phyloP scores from a whole-genome alignment of 768 basidiomycete species.

The Phylloporus rhodoxanthus region DNA sequence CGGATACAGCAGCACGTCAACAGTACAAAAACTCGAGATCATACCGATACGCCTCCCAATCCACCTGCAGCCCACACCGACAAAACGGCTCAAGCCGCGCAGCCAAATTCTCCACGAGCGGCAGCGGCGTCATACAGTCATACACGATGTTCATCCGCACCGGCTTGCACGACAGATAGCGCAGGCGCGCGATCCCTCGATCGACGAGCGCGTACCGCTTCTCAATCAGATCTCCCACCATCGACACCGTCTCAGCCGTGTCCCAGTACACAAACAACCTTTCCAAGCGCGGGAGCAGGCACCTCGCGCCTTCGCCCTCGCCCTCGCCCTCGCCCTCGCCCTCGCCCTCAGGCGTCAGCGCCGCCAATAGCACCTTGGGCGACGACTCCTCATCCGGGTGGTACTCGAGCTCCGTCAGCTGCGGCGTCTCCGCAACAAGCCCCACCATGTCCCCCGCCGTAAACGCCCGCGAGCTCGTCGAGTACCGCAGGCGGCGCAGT shows the following conservation, averaged over 20 bases:
- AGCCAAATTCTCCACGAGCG: constrained; percentile 16
- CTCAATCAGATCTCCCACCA: constrained; percentile 25
- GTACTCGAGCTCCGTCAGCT: constrained; percentile 19
- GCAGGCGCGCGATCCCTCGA: constrained; percentile 11
- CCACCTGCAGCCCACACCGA: constrained; percentile 16
- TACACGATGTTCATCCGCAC: constrained; percentile 7
- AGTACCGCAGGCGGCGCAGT: constrained; percentile 12
- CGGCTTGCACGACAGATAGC: constrained; percentile 21
- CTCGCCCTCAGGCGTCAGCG: constrained; percentile 19
- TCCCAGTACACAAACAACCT: constrained; percentile 22
- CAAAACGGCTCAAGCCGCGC: constrained; percentile 16
- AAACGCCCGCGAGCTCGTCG: constrained; percentile 16
- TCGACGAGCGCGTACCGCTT: constrained; percentile 12
- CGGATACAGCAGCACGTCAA: background rate
- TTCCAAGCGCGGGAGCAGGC: constrained; percentile 17
- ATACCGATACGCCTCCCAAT: constrained; percentile 19
- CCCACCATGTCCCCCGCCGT: constrained; percentile 14
- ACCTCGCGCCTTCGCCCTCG: constrained; percentile 6
- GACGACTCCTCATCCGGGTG: constrained; percentile 21
- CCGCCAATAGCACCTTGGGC: constrained; percentile 12
- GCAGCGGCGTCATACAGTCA: constrained; percentile 12
- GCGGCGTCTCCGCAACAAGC: constrained; percentile 14
- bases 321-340: no score
- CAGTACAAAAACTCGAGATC: constrained; percentile 19
- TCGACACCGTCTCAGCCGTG: constrained; percentile 19